Evolutionary conservation across 2,329 filamentous ascomycete species (phyloP).

Genomic region (Penicillium sp.): DNA sequence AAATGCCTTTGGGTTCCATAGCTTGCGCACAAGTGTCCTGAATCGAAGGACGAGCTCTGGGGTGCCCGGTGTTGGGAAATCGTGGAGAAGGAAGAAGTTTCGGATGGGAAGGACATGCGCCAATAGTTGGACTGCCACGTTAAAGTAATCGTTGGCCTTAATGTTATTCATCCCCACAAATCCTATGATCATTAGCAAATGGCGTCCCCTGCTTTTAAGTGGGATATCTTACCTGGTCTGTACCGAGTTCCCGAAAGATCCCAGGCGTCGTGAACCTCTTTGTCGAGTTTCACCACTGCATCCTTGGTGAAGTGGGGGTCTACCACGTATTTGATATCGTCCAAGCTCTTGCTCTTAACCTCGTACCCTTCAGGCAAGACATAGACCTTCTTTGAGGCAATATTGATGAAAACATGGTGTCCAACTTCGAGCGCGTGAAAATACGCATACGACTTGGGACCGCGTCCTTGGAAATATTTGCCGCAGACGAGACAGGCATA

Average conservation of each 20-base stretch:
- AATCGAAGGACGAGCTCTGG: constrained; percentile 84
- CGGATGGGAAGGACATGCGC: constrained; percentile 84
- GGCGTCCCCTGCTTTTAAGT: not conserved
- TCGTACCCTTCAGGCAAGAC: constrained; percentile 89
- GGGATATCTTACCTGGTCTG: constrained; percentile 56
- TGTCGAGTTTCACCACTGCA: constrained; percentile 77
- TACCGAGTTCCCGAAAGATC: constrained; percentile 81
- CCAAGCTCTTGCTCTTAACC: constrained; percentile 86
- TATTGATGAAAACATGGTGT: constrained; percentile 98
- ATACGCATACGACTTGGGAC: constrained; percentile 91
- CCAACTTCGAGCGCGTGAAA: constrained; percentile 93
- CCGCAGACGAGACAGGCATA: constrained; percentile 96
- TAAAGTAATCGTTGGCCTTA: constrained; percentile 98
- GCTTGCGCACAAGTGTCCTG: constrained; percentile 85
- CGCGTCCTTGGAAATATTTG: constrained; percentile 94
- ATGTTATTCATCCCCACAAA: constrained; percentile 99
- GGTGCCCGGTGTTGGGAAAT: constrained; percentile 57
- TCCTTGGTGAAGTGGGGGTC: constrained; percentile 78
- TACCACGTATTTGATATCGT: constrained; percentile 97
- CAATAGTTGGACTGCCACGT: constrained; percentile 86
- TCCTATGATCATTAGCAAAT: constrained; percentile 39
- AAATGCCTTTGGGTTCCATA: constrained; percentile 97
- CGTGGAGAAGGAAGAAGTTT: constrained; percentile 85
- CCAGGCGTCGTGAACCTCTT: constrained; percentile 55
- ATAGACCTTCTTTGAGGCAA: constrained; percentile 56